Percentiles rank a stretch among this genome's conserved stretches.
These are phyloP conservation scores for Silene latifolia DNA, from an alignment of 148 eudicot species.

Conservation along the genomic window DNA sequence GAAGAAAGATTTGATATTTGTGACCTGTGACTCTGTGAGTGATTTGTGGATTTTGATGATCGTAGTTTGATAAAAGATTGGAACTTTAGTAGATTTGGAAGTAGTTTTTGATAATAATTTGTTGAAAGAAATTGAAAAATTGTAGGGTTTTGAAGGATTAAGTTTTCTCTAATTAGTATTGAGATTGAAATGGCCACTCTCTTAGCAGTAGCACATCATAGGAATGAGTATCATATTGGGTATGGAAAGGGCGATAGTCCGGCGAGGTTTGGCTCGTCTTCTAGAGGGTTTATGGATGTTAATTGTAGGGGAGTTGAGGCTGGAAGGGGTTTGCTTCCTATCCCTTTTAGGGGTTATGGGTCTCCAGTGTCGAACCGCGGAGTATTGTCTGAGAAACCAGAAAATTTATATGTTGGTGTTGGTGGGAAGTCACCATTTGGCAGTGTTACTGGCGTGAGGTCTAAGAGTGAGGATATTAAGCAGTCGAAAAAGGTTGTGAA, in stretches of 20 bases:
- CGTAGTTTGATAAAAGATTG: conserved; percentile 2
- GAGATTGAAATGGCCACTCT: conserved; percentile 55
- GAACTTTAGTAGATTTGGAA: conserved; percentile 25
- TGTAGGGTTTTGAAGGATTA: conserved; percentile 20
- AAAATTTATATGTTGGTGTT: conserved; percentile 25
- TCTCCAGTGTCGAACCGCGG: conserved; percentile 35
- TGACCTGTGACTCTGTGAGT: too few species aligned
- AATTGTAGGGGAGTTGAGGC: conserved; percentile 66
- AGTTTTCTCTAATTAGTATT: conserved; percentile 8
- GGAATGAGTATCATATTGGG: conserved; percentile 44
- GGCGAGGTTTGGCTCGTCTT: conserved; percentile 38
- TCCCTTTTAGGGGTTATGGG: conserved; percentile 36
- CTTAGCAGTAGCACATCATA: conserved; percentile 57
- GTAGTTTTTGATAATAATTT: conserved; percentile 7
- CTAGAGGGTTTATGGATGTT: conserved; percentile 45
- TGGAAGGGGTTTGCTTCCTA: conserved; percentile 50
- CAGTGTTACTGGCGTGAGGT: conserved; percentile 5
- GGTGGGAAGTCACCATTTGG: conserved; percentile 9
- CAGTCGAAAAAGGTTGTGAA: conserved; percentile 22
- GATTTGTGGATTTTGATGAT: conserved; percentile 17
- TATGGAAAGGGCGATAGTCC: conserved; percentile 32
- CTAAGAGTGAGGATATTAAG: conserved; percentile 29
- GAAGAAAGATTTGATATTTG: conserved; percentile 26
- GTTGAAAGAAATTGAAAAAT: conserved; percentile 3
- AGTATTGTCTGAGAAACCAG: conserved; percentile 43